Conservation (phyloP, 768 basidiomycete genomes). For the Paxillus rubicundulus region DNA sequence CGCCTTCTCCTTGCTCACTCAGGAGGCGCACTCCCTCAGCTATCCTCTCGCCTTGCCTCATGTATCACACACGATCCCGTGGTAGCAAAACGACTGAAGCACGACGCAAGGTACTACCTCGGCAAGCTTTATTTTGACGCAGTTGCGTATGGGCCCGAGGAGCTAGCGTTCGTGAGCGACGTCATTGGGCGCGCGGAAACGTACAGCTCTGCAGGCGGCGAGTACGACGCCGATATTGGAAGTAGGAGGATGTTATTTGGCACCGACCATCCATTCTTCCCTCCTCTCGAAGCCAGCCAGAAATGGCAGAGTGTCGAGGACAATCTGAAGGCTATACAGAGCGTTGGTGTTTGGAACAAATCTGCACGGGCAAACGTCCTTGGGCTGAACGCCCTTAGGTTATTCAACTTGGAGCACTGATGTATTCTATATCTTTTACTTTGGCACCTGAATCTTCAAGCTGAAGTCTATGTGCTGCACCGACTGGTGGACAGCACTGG, state of each 20-base stretch:
- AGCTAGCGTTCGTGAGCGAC: constrained; percentile 74
- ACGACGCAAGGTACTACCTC: constrained; percentile 83
- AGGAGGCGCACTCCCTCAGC: constrained; percentile 77
- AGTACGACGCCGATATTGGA: constrained; percentile 38
- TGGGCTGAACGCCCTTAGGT: constrained; percentile 67
- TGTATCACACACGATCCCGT: constrained; percentile 85
- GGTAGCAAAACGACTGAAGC: constrained; percentile 68
- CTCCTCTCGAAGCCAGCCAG: constrained; percentile 62
- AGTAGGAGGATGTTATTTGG: constrained; percentile 72
- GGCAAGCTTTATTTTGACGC: constrained; percentile 81
- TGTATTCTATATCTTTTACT: constrained; percentile 23
- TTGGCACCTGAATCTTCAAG: constrained; percentile 84
- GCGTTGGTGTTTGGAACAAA: constrained; percentile 29
- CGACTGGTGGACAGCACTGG: constrained; percentile 86
- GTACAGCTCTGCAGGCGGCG: constrained; percentile 39
- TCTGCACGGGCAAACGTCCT: constrained; percentile 66
- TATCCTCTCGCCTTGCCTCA: constrained; percentile 81
- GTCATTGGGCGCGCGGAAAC: constrained; percentile 58
- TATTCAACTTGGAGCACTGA: constrained; percentile 54
- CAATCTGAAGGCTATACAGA: constrained; percentile 75
- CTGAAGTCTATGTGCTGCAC: constrained; percentile 96
- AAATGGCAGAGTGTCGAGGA: constrained; percentile 87
- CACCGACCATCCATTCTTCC: constrained; percentile 91
- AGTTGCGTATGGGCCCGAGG: constrained; percentile 86
- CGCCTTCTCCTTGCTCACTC: constrained; percentile 84